Percentiles rank a stretch among this genome's conserved stretches.
These are phyloP conservation scores for Exophiala phaeomuriformis DNA, from an alignment of 2,329 filamentous ascomycete species.

Conservation along the genomic window DNA sequence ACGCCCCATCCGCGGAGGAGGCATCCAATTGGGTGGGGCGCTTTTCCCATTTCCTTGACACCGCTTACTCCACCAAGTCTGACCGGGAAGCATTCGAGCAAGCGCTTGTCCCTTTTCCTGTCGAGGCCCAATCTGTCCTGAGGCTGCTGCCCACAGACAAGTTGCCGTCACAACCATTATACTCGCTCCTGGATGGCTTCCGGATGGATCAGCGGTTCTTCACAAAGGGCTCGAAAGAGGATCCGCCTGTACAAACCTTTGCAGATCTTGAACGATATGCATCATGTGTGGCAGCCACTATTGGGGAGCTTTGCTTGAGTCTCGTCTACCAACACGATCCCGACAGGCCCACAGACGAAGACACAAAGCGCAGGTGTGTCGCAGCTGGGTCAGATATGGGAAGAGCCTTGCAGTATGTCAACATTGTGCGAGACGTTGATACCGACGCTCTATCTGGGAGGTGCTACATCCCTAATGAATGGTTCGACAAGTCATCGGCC, in stretches of 20 bases:
- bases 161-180: conserved; percentile 54
- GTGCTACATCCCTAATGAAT: conserved; percentile 60
- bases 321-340: conserved; percentile 54
- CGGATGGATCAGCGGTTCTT: conserved; percentile 58
- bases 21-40: conserved; percentile 54
- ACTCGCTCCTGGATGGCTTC: conserved; percentile 60
- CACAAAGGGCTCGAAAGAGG: conserved; percentile 18
- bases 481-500: conserved; percentile 54
- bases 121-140: conserved; percentile 48
- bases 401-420: conserved; percentile 67
- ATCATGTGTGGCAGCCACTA: conserved; percentile 62
- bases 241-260: conserved; percentile 53
- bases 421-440: conserved; percentile 66
- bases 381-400: conserved; percentile 59
- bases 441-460: conserved; percentile 59
- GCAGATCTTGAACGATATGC: conserved; percentile 56
- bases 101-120: conserved; percentile 44
- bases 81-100: conserved; percentile 27
- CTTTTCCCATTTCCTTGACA: conserved; percentile 50
- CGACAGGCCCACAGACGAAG: conserved; percentile 27
- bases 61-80: conserved; percentile 40
- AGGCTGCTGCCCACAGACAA: conserved; percentile 51
- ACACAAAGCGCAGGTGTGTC: conserved; percentile 40
- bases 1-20: conserved; percentile 48
- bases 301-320: conserved; percentile 61